phyloP scores from a whole-genome alignment of 352 stramenopile species.

The Globisporangium paroecandrum region DNA sequence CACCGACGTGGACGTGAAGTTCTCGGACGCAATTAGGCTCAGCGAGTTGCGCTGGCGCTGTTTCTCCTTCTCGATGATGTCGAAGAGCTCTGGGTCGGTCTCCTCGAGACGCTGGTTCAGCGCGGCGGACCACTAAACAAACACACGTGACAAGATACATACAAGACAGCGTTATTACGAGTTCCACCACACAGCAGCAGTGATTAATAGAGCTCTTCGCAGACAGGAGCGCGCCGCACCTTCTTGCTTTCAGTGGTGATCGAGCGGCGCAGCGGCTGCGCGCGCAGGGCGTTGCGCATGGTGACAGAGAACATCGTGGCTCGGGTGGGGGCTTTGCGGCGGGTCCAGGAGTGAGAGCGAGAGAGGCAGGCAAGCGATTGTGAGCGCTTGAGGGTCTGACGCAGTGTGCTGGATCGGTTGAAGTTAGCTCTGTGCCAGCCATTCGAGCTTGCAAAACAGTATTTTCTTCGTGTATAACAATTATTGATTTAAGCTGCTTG shows the following conservation, averaged over 20 bases:
- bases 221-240: conserved; percentile 14
- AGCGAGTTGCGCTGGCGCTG: conserved; percentile 96
- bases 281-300: conserved; percentile 16
- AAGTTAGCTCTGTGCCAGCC: conserved; percentile 4
- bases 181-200: neutral
- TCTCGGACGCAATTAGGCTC: conserved; percentile 99
- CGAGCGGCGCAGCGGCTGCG: conserved; percentile 28
- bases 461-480: neutral
- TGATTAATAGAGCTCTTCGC: conserved; percentile 1
- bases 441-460: neutral
- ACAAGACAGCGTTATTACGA: neutral
- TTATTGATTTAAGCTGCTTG: neutral
- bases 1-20: conserved; percentile 98
- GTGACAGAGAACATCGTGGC: conserved; percentile 24
- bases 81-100: conserved; percentile 91
- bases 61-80: conserved; percentile 98
- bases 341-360: conserved; percentile 9
- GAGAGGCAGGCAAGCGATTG: neutral
- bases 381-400: neutral
- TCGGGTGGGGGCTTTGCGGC: neutral
- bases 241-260: conserved; percentile 59
- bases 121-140: conserved; percentile 48
- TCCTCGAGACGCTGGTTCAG: conserved; percentile 89
- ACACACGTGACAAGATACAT: neutral
- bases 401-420: conserved; percentile 1